Percentiles rank a stretch among this genome's conserved stretches.
Conservation (phyloP, 169 alveolate genomes). For the Eimeria falciformis region DNA sequence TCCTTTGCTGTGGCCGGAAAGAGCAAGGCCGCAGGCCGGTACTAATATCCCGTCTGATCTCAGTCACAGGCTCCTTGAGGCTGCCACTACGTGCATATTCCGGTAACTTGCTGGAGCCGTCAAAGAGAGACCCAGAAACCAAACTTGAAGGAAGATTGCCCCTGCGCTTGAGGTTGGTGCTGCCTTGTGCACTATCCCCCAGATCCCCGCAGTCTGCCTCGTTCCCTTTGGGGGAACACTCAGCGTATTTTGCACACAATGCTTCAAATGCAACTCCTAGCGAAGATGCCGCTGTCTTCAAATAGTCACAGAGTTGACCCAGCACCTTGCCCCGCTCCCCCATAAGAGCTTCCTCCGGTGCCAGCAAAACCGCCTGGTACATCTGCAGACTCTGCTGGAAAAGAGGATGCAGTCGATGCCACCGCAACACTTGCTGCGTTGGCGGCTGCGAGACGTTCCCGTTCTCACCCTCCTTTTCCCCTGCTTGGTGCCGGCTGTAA, state of each 20-base stretch:
- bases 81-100: neutral
- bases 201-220: too few relatives aligned
- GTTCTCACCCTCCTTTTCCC: constrained; percentile 44
- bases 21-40: constrained; percentile 55
- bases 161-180: too few relatives aligned
- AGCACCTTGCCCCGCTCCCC: constrained; percentile 76
- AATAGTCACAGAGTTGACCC: neutral
- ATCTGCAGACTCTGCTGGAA: constrained; percentile 80
- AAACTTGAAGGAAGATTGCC: too few relatives aligned
- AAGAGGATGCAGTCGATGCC: constrained; percentile 70
- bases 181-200: too few relatives aligned
- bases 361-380: constrained; percentile 82
- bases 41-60: constrained; percentile 21
- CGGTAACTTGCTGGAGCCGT: neutral
- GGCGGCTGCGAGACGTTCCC: constrained; percentile 71
- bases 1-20: constrained; percentile 5
- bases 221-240: too few relatives aligned
- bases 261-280: constrained; percentile 22
- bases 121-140: neutral
- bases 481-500: constrained; percentile 13
- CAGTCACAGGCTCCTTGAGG: neutral
- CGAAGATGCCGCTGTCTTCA: neutral
- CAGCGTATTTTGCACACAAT: neutral
- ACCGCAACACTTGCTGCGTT: constrained; percentile 25
- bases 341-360: constrained; percentile 77